Conservation (phyloP, 441 rosid species). For the Bocquillonia castaneifolia region DNA sequence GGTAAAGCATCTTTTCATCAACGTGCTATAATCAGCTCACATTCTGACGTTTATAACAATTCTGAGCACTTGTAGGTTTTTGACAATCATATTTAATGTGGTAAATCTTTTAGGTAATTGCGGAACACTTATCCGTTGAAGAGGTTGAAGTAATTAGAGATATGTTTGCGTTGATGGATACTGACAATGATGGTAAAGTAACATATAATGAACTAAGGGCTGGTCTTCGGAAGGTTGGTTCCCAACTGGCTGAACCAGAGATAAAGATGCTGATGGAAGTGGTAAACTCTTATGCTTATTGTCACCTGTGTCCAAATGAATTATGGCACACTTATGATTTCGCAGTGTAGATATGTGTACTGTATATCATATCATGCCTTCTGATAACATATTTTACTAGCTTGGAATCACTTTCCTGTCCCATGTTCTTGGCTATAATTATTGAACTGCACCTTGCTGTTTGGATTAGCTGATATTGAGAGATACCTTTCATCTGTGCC, state of each 20-base stretch:
- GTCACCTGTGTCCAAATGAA: neutral
- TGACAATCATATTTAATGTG: slow-evolving; percentile 7
- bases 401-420: neutral
- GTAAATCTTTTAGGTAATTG: slow-evolving; percentile 64
- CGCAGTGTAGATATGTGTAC: neutral
- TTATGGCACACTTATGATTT: neutral
- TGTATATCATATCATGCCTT: neutral
- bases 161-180: slow-evolving; percentile 84
- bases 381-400: neutral
- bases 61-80: slow-evolving; percentile 11
- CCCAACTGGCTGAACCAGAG: slow-evolving; percentile 90
- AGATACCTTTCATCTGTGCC: neutral
- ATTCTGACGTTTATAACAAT: slow-evolving; percentile 5
- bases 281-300: slow-evolving; percentile 37
- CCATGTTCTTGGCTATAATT: neutral
- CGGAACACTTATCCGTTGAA: slow-evolving; percentile 76
- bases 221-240: slow-evolving; percentile 89
- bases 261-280: slow-evolving; percentile 97
- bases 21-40: slow-evolving; percentile 10
- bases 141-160: slow-evolving; percentile 92
- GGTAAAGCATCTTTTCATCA: slow-evolving; percentile 38
- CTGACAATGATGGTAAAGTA: slow-evolving; percentile 78
- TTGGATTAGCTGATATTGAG: neutral
- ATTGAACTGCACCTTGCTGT: slow-evolving; percentile 1
- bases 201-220: slow-evolving; percentile 69